A percentile compares a stretch with the other conserved stretches of the same genome.
These are phyloP conservation scores for Babesia gibsoni DNA, from an alignment of 169 alveolate genomes.

Conservation along the genomic window DNA sequence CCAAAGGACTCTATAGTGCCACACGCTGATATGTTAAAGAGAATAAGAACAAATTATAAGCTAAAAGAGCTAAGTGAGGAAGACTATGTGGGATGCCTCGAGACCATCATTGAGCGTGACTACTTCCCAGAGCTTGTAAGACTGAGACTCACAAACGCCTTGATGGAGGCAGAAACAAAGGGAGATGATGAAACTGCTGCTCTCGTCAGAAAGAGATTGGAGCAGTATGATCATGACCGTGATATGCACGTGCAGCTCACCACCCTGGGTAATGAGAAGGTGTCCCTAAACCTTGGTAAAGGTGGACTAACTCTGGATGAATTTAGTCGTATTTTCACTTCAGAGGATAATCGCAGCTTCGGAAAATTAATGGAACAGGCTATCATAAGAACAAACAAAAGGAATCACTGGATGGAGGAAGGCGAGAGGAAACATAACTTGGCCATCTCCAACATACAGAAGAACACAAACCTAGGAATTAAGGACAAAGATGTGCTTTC, in stretches of 20 bases:
- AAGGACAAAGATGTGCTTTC: slow-evolving; percentile 25
- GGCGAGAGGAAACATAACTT: slow-evolving; percentile 57
- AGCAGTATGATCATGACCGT: slow-evolving; percentile 1
- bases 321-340: slow-evolving; percentile 65
- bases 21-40: slow-evolving; percentile 13
- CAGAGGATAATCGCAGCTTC: slow-evolving; percentile 73
- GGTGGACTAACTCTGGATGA: slow-evolving; percentile 67
- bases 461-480: slow-evolving; percentile 66
- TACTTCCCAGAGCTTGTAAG: slow-evolving; percentile 67
- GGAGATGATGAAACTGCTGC: slow-evolving; percentile 17
- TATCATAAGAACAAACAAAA: slow-evolving; percentile 48
- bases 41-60: slow-evolving; percentile 18
- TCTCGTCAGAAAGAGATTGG: neutral
- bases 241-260: slow-evolving; percentile 17
- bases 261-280: slow-evolving; percentile 44
- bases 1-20: slow-evolving; percentile 36
- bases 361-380: slow-evolving; percentile 57
- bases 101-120: slow-evolving; percentile 69
- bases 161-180: slow-evolving; percentile 27
- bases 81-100: slow-evolving; percentile 71
- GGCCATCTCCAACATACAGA: slow-evolving; percentile 57
- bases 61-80: slow-evolving; percentile 66
- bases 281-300: slow-evolving; percentile 62
- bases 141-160: slow-evolving; percentile 21
- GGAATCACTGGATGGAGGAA: slow-evolving; percentile 56